Conservation (phyloP, 2,329 filamentous ascomycete species). For the Nothomitra cinnamomea region DNA sequence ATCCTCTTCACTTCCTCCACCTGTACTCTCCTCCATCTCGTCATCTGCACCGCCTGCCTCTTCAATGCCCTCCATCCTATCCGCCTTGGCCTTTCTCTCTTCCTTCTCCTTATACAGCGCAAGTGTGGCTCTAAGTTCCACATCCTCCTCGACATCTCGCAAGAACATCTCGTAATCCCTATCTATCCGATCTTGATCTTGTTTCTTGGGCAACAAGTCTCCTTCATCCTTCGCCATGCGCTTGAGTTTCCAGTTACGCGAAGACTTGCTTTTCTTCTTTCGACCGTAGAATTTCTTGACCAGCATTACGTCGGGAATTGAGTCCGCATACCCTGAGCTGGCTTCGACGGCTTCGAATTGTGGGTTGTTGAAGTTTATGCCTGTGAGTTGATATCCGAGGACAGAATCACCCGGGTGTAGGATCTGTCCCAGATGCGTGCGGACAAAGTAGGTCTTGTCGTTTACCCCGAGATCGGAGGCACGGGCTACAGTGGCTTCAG, state of each 20-base stretch:
- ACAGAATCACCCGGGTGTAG: conserved; percentile 81
- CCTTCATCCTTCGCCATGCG: conserved; percentile 83
- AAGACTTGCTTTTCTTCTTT: conserved; percentile 51
- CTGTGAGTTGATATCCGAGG: conserved; percentile 82
- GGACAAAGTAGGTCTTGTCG: conserved; percentile 72
- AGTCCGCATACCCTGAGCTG: conserved; percentile 56
- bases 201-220: conserved; percentile 69
- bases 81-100: conserved; percentile 25
- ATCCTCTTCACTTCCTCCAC: conserved; percentile 33
- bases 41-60: conserved; percentile 25
- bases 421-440: conserved; percentile 76
- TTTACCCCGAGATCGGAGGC: conserved; percentile 76
- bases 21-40: conserved; percentile 37
- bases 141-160: conserved; percentile 89
- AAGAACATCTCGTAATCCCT: conserved; percentile 95
- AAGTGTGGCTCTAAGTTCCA: conserved; percentile 68
- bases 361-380: conserved; percentile 82
- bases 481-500: conserved; percentile 75
- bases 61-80: conserved; percentile 29
- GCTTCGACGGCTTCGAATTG: conserved; percentile 70
- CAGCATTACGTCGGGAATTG: conserved; percentile 79
- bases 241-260: conserved; percentile 82
- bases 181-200: conserved; percentile 77
- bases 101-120: conserved; percentile 61
- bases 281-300: conserved; percentile 95